Percentiles rank a stretch among this genome's conserved stretches.
These are phyloP conservation scores for Mycena rebaudengoi DNA, from an alignment of 768 basidiomycete genomes.

Conservation along the genomic window DNA sequence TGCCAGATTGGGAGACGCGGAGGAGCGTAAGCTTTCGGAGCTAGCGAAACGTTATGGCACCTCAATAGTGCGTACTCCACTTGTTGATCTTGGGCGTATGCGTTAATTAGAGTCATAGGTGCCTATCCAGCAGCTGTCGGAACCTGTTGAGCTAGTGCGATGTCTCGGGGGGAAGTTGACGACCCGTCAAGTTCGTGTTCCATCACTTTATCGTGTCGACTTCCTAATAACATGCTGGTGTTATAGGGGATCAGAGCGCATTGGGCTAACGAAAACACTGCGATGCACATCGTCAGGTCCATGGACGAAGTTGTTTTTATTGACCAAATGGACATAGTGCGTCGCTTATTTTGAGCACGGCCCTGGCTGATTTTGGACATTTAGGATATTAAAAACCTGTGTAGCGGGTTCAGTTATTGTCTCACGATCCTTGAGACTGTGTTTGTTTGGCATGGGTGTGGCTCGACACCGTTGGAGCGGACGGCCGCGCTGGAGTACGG, in stretches of 20 bases:
- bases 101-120: constrained; percentile 37
- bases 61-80: constrained; percentile 52
- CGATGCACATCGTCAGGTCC: constrained; percentile 79
- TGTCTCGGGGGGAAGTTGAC: constrained; percentile 75
- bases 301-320: constrained; percentile 52
- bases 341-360: too few species aligned
- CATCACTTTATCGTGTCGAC: background rate
- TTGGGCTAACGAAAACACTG: constrained; percentile 83
- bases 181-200: constrained; percentile 70
- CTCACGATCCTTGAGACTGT: constrained; percentile 72
- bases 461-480: constrained; percentile 67
- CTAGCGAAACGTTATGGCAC: constrained; percentile 80
- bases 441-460: constrained; percentile 86
- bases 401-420: constrained; percentile 88
- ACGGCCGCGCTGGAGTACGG: constrained; percentile 71
- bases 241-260: constrained; percentile 72
- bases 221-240: constrained; percentile 1
- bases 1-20: constrained; percentile 61
- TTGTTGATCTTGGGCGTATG: background rate
- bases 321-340: too few species aligned
- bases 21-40: constrained; percentile 73
- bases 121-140: constrained; percentile 65
- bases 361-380: constrained; percentile 38
- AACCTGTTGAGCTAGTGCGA: constrained; percentile 68
- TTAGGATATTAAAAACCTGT: constrained; percentile 75